Percentiles rank a stretch among this genome's conserved stretches.
phyloP scores from a whole-genome alignment of 805 yeast genomes.

The Nakazawaea holstii region DNA sequence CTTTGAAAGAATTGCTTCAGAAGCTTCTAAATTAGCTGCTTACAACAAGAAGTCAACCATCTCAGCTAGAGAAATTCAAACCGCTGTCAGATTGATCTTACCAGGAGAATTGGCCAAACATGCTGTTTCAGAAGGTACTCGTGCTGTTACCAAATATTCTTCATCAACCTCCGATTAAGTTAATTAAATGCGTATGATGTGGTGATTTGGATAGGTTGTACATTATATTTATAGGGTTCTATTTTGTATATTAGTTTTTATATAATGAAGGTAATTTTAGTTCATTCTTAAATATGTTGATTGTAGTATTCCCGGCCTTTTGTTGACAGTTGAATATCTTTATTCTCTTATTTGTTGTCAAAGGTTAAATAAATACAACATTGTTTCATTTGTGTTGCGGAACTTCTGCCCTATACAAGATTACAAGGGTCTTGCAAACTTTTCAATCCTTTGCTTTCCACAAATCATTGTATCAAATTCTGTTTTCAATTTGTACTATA shows the following conservation, averaged over 20 bases:
- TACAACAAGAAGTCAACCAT: conserved; percentile 98
- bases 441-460: too few relatives aligned
- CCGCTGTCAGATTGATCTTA: conserved; percentile 95
- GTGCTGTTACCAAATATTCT: conserved; percentile 96
- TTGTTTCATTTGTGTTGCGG: too few relatives aligned
- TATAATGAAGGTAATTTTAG: conserved; percentile 10
- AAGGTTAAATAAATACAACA: too few relatives aligned
- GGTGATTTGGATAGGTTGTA: conserved; percentile 2
- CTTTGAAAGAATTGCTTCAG: conserved; percentile 96
- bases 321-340: too few relatives aligned
- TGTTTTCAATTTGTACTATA: too few relatives aligned
- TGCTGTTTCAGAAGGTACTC: conserved; percentile 98
- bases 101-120: conserved; percentile 99
- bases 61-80: conserved; percentile 97
- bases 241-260: conserved; percentile 13
- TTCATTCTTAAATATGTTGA: not conserved
- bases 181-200: not conserved
- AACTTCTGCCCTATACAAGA: too few relatives aligned
- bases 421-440: too few relatives aligned
- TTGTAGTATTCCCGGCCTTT: too few relatives aligned
- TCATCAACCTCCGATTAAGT: conserved; percentile 44
- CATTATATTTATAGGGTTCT: conserved; percentile 12
- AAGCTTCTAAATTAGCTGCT: conserved; percentile 97
- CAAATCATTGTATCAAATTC: too few relatives aligned
- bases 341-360: too few relatives aligned